Conservation (phyloP, 306 rosid species). For the Chamaecrista fasciculata region DNA sequence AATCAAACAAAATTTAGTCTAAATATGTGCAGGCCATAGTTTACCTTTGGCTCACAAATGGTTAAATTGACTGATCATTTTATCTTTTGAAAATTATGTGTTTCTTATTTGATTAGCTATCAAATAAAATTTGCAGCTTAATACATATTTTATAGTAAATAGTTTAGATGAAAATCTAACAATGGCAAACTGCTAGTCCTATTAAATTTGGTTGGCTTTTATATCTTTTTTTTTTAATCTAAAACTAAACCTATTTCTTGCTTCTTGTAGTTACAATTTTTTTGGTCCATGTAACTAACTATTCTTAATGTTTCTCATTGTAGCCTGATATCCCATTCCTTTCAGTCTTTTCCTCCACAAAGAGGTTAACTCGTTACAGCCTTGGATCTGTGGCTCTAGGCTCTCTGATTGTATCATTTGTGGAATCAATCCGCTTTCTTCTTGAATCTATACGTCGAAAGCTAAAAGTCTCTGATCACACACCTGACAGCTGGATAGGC, state of each 20-base stretch:
- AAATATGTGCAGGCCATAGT: background rate
- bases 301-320: slow-evolving; percentile 33
- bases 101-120: background rate
- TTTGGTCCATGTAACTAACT: slow-evolving; percentile 21
- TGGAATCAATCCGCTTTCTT: slow-evolving; percentile 85
- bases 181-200: slow-evolving; percentile 6
- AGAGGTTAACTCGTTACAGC: slow-evolving; percentile 72
- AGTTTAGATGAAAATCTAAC: background rate
- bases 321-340: slow-evolving; percentile 93
- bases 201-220: slow-evolving; percentile 4
- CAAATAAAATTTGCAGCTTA: background rate
- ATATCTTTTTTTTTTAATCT: slow-evolving; percentile 6
- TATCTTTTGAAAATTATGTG: slow-evolving; percentile 8
- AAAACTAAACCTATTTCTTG: background rate
- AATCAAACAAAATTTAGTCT: background rate
- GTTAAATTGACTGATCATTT: background rate
- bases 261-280: background rate
- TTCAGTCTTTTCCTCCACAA: slow-evolving; percentile 90
- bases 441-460: slow-evolving; percentile 88
- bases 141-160: background rate
- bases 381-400: slow-evolving; percentile 95
- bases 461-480: slow-evolving; percentile 59
- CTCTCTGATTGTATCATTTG: slow-evolving; percentile 81
- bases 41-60: slow-evolving; percentile 17
- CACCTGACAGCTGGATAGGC: slow-evolving; percentile 63